Conservation (phyloP, 495 filamentous ascomycete species). For the Elasticomyces elasticus region DNA sequence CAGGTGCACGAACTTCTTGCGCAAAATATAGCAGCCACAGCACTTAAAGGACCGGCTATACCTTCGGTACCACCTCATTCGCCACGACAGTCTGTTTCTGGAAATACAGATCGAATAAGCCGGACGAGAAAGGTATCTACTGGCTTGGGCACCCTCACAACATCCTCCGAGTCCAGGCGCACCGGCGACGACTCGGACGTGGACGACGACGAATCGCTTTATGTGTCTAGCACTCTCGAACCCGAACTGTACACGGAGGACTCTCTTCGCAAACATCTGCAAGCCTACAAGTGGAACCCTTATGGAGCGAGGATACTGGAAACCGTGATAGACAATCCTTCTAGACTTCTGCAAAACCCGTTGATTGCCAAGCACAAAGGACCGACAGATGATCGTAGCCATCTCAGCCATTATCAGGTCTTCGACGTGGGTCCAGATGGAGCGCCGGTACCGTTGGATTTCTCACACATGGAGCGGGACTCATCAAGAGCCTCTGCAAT, state of each 20-base stretch:
- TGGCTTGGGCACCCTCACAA: constrained; percentile 2
- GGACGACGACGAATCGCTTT: constrained; percentile 25
- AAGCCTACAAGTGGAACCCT: constrained; percentile 28
- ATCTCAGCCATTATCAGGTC: constrained; percentile 40
- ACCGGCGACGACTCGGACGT: constrained; percentile 20
- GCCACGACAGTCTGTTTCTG: constrained; percentile 1
- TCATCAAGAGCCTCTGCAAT: constrained; percentile 28
- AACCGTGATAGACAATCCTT: constrained; percentile 25
- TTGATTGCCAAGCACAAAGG: constrained; percentile 29
- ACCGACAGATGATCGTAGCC: constrained; percentile 29
- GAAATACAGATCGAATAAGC: background rate
- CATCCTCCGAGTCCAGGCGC: constrained; percentile 8
- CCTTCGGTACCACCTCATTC: constrained; percentile 1
- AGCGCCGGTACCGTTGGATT: constrained; percentile 25
- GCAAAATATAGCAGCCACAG: constrained; percentile 4
- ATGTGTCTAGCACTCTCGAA: constrained; percentile 19
- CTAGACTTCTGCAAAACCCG: constrained; percentile 25
- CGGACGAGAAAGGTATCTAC: background rate
- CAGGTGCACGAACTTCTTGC: constrained; percentile 16
- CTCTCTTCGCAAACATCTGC: constrained; percentile 24
- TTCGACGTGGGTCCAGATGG: constrained; percentile 42
- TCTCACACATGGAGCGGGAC: constrained; percentile 24
- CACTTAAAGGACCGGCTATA: background rate
- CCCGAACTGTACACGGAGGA: constrained; percentile 23
- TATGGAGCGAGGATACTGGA: constrained; percentile 31